A percentile compares a stretch with the other conserved stretches of the same genome.
phyloP scores from a whole-genome alignment of 768 basidiomycete genomes.

The Amanita thiersii region DNA sequence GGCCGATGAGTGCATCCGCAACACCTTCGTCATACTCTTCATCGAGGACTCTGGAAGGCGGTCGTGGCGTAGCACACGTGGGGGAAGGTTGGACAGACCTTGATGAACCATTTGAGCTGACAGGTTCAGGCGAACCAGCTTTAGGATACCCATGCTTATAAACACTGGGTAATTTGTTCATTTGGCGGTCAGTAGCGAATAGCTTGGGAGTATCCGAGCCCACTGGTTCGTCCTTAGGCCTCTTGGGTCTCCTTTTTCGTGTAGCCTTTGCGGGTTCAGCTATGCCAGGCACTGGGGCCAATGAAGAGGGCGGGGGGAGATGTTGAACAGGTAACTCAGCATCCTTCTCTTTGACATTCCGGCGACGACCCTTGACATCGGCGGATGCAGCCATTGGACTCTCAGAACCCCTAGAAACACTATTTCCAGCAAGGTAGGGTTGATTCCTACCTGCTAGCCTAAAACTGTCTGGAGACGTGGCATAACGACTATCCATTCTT shows the following conservation, averaged over 20 bases:
- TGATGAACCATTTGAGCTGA: slow-evolving; percentile 58
- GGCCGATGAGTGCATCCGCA: slow-evolving; percentile 74
- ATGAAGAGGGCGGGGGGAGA: slow-evolving; percentile 17
- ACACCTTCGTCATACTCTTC: slow-evolving; percentile 92
- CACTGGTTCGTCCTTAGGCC: slow-evolving; percentile 35
- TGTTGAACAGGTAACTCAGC: slow-evolving; percentile 19
- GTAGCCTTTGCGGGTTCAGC: slow-evolving; percentile 8
- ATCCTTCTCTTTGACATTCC: slow-evolving; percentile 40
- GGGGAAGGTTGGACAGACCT: slow-evolving; percentile 70
- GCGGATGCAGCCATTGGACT: slow-evolving; percentile 42
- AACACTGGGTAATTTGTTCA: slow-evolving; percentile 17
- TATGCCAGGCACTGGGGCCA: slow-evolving; percentile 10
- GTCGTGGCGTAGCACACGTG: slow-evolving; percentile 48
- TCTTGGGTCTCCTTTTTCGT: slow-evolving; percentile 11
- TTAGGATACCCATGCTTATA: slow-evolving; percentile 28
- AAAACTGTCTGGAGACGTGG: slow-evolving; percentile 37
- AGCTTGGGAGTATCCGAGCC: slow-evolving; percentile 39
- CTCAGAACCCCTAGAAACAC: slow-evolving; percentile 42
- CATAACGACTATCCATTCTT: slow-evolving; percentile 28
- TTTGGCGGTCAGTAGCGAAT: slow-evolving; percentile 23
- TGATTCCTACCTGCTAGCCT: slow-evolving; percentile 24
- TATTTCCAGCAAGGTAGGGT: slow-evolving; percentile 20
- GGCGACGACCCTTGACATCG: slow-evolving; percentile 33
- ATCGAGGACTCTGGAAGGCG: slow-evolving; percentile 66
- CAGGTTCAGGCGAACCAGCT: slow-evolving; percentile 49